These are phyloP conservation scores for Straminergon stramineum DNA, from an alignment of 225 moss, liverwort and hornwort species.

Conservation along the genomic window DNA sequence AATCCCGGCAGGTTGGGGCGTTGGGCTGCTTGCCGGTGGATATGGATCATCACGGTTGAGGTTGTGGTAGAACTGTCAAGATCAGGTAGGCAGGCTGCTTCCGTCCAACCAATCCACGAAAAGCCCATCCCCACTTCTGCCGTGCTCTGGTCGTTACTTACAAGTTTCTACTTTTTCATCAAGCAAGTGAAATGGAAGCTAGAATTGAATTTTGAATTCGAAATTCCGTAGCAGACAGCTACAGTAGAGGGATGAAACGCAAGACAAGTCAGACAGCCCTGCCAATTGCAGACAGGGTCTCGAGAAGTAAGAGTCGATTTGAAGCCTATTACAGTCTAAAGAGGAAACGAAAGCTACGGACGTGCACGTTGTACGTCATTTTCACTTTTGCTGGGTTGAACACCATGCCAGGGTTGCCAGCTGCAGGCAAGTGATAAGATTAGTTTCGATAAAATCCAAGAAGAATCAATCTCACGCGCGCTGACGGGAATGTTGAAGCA, in stretches of 20 bases:
- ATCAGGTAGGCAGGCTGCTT: not conserved
- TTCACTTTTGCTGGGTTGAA: not conserved
- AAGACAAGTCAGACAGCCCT: not conserved
- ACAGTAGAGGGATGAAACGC: too few species aligned
- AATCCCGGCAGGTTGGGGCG: conserved; percentile 13
- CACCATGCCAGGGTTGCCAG: not conserved
- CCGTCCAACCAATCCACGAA: not conserved
- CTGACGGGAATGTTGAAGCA: not conserved
- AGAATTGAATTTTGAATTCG: not conserved
- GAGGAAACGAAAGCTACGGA: not conserved
- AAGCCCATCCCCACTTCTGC: not conserved
- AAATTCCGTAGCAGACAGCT: not conserved
- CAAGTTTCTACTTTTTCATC: not conserved
- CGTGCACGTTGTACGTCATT: not conserved
- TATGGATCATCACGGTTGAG: conserved; percentile 12
- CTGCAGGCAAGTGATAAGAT: not conserved
- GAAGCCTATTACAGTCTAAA: not conserved
- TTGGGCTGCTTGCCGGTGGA: conserved; percentile 15
- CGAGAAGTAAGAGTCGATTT: not conserved
- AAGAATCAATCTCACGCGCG: not conserved
- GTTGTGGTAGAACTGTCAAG: not conserved
- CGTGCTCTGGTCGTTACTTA: not conserved
- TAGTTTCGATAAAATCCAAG: not conserved
- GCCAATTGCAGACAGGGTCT: not conserved
- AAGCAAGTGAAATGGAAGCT: not conserved